Base-by-base conservation (phyloP, 129 eudicot genomes). In the sunflower (Helianthus annuus) region DNA sequence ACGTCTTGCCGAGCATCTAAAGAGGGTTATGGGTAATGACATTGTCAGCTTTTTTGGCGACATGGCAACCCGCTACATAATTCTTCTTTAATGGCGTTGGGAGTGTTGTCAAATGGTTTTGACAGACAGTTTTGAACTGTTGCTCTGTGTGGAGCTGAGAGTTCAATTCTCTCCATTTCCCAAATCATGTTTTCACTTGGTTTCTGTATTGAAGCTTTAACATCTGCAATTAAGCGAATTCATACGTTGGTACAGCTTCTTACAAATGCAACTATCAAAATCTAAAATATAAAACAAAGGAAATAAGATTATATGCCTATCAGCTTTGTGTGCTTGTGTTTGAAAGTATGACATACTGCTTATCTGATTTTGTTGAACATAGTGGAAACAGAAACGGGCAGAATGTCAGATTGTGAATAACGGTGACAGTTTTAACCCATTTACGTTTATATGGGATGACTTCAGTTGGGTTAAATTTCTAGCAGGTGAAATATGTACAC, bases 101-200 rank as follows among this genome's bases (percentile, higher is more conserved):
- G 90, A 85, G 98, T 93, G 98, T 93, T 93, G 98, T 93, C 98
- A 89, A 86, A 82, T 77, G 98, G 95, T 89, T 60, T 80, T 93
- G 98, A 93, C 98, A 87, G 89, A 79, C 98, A 87, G 98, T 89
- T 83, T 73, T 71, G 78, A 80, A 85, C 98, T 93, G 98, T 93
- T 85, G 96, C 98, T 92, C 94, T 63, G 75, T 34, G 66, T 67
- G 85, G 94, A 92, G 96, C 95, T 89, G 96, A 93, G 98, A 93
- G 98, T 93, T 93, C 98, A 87, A 93, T 84, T 89, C 98, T 89
- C 98, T 93, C 98, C 98, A 93, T 89, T 87, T 93, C 98, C 98
- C 97, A 78, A 77, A 78, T 66, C 64, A 68, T 45, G 12, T 36
- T 64, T 32, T 58, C 51, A 58, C 45, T 78, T 81, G 83, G 58